phyloP scores from a whole-genome alignment of 495 filamentous ascomycete genomes.

The Hypoxylon lienhwacheense region DNA sequence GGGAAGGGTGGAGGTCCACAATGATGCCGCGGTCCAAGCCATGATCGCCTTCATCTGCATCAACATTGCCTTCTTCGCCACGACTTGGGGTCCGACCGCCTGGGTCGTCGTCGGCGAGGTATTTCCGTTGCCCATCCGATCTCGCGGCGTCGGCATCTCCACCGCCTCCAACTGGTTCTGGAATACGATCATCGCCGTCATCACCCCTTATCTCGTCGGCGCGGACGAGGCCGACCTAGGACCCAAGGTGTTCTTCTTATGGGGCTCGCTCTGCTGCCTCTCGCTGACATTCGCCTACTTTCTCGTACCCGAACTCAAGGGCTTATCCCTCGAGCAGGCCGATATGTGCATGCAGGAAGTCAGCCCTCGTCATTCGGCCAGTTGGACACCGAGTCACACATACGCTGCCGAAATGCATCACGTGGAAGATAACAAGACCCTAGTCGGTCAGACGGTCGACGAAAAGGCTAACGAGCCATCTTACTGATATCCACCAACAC shows the following conservation, averaged over 20 bases:
- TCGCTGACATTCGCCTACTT: constrained; percentile 68
- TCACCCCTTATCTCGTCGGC: constrained; percentile 68
- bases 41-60: constrained; percentile 71
- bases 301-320: constrained; percentile 76
- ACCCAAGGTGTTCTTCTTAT: constrained; percentile 69
- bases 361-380: constrained; percentile 58
- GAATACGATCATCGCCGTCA: constrained; percentile 63
- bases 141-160: constrained; percentile 70
- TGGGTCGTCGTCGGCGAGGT: constrained; percentile 80
- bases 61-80: constrained; percentile 75
- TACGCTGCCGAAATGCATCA: constrained; percentile 61
- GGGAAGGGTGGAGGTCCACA: constrained; percentile 38
- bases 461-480: constrained; percentile 30
- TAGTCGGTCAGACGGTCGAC: constrained; percentile 20
- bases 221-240: constrained; percentile 58
- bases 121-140: constrained; percentile 75
- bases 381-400: constrained; percentile 65
- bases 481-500: too few relatives aligned
- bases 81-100: constrained; percentile 69
- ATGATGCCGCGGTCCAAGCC: constrained; percentile 49
- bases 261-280: constrained; percentile 61
- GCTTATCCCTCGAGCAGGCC: constrained; percentile 75
- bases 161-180: constrained; percentile 82
- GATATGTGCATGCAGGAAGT: constrained; percentile 76
- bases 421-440: constrained; percentile 27